Conservation (phyloP, 2,329 filamentous ascomycete genomes). For the Coniella lustricola region DNA sequence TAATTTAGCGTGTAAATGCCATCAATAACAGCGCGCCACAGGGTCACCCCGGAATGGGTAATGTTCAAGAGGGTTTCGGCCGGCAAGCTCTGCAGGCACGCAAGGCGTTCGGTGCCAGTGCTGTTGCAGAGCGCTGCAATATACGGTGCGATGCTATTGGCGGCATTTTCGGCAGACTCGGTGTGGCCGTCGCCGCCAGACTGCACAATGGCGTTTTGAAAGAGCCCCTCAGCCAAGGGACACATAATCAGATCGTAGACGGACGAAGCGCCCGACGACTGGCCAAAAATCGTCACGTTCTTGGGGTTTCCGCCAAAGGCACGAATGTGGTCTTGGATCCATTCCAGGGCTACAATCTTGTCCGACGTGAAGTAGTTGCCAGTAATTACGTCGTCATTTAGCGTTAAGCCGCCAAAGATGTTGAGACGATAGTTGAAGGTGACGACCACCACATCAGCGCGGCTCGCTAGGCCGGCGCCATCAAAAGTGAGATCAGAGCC, state of each 20-base stretch:
- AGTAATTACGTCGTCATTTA: neutral
- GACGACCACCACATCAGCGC: neutral
- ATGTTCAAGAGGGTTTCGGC: too few relatives aligned
- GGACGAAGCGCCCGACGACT: neutral
- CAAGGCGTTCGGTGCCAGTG: too few relatives aligned
- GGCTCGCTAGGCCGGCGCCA: constrained; percentile 38
- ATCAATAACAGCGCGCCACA: too few relatives aligned
- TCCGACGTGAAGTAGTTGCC: constrained; percentile 14
- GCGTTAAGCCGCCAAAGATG: neutral
- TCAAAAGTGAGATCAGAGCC: constrained; percentile 28
- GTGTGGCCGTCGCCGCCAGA: neutral
- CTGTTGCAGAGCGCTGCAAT: neutral
- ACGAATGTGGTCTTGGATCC: neutral
- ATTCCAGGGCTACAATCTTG: neutral
- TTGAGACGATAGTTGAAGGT: neutral
- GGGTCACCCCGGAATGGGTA: too few relatives aligned
- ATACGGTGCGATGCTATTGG: neutral
- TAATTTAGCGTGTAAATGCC: too few relatives aligned
- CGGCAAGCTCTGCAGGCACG: too few relatives aligned
- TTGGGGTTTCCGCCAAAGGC: neutral
- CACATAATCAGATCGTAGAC: neutral
- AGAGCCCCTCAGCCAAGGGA: neutral
- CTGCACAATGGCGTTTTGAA: neutral
- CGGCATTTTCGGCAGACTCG: neutral
- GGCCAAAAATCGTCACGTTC: neutral